Percentiles rank a stretch among this genome's conserved stretches.
phyloP scores from a whole-genome alignment of 2,329 filamentous ascomycete genomes.

The Ophiostoma novo-ulmi region DNA sequence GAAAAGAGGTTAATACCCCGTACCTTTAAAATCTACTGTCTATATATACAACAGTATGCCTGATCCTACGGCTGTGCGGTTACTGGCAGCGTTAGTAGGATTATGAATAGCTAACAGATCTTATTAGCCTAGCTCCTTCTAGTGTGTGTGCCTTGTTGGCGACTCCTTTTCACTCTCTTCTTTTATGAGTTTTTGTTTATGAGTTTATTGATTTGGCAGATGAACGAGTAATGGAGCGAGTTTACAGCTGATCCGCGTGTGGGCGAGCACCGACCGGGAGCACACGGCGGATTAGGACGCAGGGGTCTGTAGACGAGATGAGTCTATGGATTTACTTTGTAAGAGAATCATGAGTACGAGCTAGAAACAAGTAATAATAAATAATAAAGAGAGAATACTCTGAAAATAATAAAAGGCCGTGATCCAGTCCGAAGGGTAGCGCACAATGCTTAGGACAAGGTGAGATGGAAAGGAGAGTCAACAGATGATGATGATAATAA shows the following conservation, averaged over 20 bases:
- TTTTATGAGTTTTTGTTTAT: no score
- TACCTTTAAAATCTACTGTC: no score
- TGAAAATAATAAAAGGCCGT: neutral
- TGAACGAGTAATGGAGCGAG: neutral
- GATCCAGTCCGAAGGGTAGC: constrained; percentile 5
- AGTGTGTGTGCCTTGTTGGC: neutral
- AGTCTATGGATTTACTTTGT: neutral
- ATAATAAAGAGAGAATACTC: neutral
- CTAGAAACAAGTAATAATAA: no score
- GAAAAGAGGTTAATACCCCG: no score
- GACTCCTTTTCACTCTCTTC: no score
- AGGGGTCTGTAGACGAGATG: neutral
- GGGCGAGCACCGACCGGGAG: neutral
- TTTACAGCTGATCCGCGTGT: constrained; percentile 15
- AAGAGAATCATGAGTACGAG: neutral
- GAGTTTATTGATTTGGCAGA: neutral
- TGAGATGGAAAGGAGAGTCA: neutral
- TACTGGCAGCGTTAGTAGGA: no score
- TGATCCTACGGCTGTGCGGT: no score
- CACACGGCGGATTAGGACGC: neutral
- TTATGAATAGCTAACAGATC: no score
- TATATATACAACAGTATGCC: no score
- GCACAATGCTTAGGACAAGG: neutral
- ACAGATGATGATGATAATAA: neutral
- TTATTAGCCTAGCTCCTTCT: no score